Percentiles rank a stretch among this genome's conserved stretches.
Evolutionary conservation across 306 rosid genomes (phyloP).

Genomic region (Rosa lucieae): DNA sequence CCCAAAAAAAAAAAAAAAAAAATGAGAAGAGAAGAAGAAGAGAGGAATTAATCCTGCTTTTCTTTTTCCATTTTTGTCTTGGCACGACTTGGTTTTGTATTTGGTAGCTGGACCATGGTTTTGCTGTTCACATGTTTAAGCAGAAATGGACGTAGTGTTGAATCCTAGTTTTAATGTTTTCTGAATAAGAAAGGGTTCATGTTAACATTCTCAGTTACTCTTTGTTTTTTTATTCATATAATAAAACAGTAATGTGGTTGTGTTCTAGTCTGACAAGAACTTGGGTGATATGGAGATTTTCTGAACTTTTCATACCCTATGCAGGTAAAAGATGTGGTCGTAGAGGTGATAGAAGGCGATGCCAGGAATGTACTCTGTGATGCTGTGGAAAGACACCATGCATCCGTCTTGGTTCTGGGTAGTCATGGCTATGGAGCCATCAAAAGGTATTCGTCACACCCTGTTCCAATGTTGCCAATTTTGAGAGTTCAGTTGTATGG

Average conservation of each 20-base stretch:
- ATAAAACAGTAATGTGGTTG: neutral
- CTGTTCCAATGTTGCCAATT: neutral
- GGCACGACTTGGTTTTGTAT: neutral
- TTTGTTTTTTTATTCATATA: neutral
- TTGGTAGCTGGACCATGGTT: neutral
- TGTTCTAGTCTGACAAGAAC: neutral
- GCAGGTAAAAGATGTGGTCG: constrained; percentile 39
- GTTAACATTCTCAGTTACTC: neutral
- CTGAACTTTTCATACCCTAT: neutral
- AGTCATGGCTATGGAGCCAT: constrained; percentile 76
- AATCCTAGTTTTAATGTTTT: neutral
- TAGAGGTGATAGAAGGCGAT: constrained; percentile 73
- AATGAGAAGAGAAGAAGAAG: neutral
- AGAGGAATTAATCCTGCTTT: neutral
- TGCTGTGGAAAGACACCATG: constrained; percentile 63
- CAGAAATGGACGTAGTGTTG: neutral
- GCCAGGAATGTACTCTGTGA: constrained; percentile 75
- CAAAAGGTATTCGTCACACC: constrained; percentile 18
- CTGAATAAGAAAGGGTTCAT: neutral
- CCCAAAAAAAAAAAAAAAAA: neutral
- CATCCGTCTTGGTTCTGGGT: constrained; percentile 70
- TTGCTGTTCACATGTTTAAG: neutral
- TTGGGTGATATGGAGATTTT: neutral
- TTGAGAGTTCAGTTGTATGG: neutral
- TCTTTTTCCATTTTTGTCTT: neutral